phyloP scores from a whole-genome alignment of 306 rosid species.

The Pyrus pyrifolia region DNA sequence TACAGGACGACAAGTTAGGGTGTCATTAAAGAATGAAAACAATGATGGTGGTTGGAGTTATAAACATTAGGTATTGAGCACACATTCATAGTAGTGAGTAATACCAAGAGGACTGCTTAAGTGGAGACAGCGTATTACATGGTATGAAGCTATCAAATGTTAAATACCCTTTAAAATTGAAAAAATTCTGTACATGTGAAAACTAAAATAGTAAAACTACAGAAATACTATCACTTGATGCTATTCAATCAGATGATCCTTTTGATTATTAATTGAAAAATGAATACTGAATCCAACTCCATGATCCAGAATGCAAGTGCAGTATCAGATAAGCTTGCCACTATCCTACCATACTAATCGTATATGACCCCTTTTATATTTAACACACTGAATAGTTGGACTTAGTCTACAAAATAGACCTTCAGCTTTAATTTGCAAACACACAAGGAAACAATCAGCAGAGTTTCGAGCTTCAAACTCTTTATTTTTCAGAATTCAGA shows the following conservation, averaged over 20 bases:
- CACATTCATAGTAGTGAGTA: neutral
- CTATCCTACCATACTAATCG: neutral
- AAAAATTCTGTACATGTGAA: neutral
- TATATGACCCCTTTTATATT: neutral
- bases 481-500: neutral
- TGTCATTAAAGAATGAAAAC: neutral
- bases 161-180: neutral
- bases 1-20: neutral
- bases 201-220: neutral
- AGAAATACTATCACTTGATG: neutral
- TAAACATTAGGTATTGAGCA: neutral
- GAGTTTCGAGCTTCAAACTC: neutral
- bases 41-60: neutral
- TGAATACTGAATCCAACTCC: neutral
- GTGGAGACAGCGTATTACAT: neutral
- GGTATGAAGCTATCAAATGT: neutral
- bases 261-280: neutral
- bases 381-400: neutral
- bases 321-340: neutral
- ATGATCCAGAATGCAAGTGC: neutral
- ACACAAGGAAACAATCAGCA: neutral
- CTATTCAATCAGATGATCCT: neutral
- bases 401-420: neutral
- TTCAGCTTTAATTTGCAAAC: neutral
- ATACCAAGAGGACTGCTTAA: constrained; percentile 4